Base-by-base conservation (phyloP, 2,329 filamentous ascomycete species). In the Fusarium poae region DNA sequence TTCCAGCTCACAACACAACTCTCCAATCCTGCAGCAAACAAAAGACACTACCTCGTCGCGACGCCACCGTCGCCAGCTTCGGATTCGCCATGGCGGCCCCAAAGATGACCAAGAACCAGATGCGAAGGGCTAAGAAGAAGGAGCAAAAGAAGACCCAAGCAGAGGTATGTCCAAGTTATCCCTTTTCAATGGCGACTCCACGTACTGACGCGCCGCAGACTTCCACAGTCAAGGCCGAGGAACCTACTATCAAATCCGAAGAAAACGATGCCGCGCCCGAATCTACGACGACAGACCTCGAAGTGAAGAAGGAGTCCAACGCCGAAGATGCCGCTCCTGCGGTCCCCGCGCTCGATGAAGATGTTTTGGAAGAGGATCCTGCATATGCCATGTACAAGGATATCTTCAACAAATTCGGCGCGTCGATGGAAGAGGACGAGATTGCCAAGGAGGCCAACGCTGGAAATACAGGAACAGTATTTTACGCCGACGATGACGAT, bases 91-190 rank as follows among this genome's bases (percentile, higher is more conserved):
- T 90, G 88, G 88, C 87, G 75, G 79, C 83, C 70, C 80, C 85
- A 72, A 97, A 95, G 83, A 89, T 91, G 84, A 94, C 91, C 79
- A 98, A 97, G 85, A 97, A 97, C 81, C 93, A 97, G 82, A 91
- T 94, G 84, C 89, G 94, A 79, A 90, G 95, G 79, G 92, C 93
- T 49, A 94, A 95, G 85, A 97, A 96, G 88, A 97, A 97, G 89
- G 92, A 93, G 75, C 89, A 93, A 77, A 97, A 97, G 83, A 89
- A 89, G 75, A 81, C 88, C 71, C 82, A 86, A 53, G 82, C 86
- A 78, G 82, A 89, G 74, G 87, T 88, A 56, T 68, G 65, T 13
- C 39, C 11, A 37, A 13, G 25, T 11, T 16, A 13, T 57, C 30
- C n/a, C 27, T 32, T 16, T 44, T 20, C 30, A 18, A 42, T 21